Percentiles rank a stretch among this genome's conserved stretches.
Conservation (phyloP, 2,329 filamentous ascomycete genomes). For the Cladobotryum mycophilum region DNA sequence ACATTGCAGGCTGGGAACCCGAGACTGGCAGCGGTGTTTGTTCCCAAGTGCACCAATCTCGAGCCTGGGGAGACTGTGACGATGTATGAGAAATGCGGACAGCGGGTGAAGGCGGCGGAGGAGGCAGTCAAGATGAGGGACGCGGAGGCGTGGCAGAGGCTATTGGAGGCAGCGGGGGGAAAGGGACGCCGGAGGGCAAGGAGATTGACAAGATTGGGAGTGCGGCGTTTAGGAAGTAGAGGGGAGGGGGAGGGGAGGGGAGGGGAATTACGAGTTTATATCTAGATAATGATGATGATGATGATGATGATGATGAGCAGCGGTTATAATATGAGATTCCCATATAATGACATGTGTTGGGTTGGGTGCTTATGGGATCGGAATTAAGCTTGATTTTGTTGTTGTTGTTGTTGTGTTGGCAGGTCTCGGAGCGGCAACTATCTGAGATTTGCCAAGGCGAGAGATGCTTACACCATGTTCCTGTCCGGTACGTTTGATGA, state of each 20-base stretch:
- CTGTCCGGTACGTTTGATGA: too few species aligned
- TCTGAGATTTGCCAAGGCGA: too few species aligned
- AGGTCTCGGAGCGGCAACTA: too few species aligned
- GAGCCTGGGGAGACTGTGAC: slow-evolving; percentile 64
- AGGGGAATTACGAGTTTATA: not conserved
- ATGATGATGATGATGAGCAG: too few species aligned
- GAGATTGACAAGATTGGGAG: slow-evolving; percentile 79
- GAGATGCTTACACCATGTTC: too few species aligned
- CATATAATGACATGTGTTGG: too few species aligned
- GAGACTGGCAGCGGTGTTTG: slow-evolving; percentile 73
- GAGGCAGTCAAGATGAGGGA: slow-evolving; percentile 83
- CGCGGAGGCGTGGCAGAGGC: slow-evolving; percentile 62
- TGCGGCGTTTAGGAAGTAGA: slow-evolving; percentile 44
- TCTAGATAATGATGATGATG: not conserved
- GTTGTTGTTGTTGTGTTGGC: too few species aligned
- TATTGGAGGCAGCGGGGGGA: slow-evolving; percentile 69
- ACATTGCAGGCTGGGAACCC: slow-evolving; percentile 84
- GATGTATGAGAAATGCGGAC: slow-evolving; percentile 96
- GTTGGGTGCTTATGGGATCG: too few species aligned
- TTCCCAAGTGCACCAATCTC: slow-evolving; percentile 76
- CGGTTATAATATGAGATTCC: not conserved
- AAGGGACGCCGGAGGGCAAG: slow-evolving; percentile 58
- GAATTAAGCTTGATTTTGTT: too few species aligned
- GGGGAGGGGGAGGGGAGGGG: too few species aligned
- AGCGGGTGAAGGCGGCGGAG: slow-evolving; percentile 82